phyloP scores from a whole-genome alignment of 805 yeast genomes.

The Wickerhamiella cacticola region DNA sequence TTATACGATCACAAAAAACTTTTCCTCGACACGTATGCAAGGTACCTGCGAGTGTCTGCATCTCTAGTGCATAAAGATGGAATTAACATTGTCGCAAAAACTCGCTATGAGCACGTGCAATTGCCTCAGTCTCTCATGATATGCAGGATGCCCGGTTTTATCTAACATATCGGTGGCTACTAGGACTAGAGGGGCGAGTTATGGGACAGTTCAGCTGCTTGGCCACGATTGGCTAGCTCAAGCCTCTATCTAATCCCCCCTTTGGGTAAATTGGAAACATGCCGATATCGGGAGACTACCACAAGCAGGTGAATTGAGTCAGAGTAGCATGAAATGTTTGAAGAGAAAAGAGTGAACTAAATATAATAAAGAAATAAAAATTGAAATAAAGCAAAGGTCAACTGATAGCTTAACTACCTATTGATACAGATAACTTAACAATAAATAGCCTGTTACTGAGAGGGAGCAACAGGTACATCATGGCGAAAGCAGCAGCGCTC shows the following conservation, averaged over 20 bases:
- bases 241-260: background rate
- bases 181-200: background rate
- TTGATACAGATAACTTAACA: conserved; percentile 10
- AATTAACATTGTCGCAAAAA: no score
- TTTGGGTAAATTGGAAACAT: no score
- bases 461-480: conserved; percentile 24
- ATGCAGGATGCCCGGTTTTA: background rate
- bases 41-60: no score
- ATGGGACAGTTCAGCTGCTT: background rate
- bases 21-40: no score
- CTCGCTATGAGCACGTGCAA: no score
- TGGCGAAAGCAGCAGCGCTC: conserved; percentile 88
- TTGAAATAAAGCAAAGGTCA: background rate
- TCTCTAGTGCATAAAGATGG: no score
- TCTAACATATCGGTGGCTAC: background rate
- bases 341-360: no score
- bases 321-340: no score
- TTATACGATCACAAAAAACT: no score
- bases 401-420: conserved; percentile 9
- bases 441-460: conserved; percentile 8
- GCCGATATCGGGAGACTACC: background rate
- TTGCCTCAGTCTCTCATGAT: no score
- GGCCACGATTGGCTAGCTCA: background rate
- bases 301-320: no score
- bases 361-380: conserved; percentile 10